Conservation (phyloP, 768 basidiomycete species). For the Cytidiella melzeri region DNA sequence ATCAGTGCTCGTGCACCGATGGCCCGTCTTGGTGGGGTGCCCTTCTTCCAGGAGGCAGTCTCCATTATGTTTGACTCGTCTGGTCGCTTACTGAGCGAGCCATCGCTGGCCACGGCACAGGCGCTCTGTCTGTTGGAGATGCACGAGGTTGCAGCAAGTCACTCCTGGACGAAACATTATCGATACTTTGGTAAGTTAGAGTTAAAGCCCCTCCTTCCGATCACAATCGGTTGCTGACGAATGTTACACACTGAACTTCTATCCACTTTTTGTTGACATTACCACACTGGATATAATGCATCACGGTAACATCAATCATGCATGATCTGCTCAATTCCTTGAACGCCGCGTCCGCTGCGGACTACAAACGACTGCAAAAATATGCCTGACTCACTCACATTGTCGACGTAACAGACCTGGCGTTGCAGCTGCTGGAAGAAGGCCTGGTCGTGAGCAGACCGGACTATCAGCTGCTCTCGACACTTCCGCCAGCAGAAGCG, state of each 20-base stretch:
- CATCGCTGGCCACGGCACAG: slow-evolving; percentile 68
- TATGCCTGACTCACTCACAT: too few relatives aligned
- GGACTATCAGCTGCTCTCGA: slow-evolving; percentile 54
- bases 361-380: too few relatives aligned
- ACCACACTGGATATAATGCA: not conserved
- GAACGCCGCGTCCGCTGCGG: too few relatives aligned
- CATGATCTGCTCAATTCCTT: too few relatives aligned
- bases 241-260: not conserved
- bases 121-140: slow-evolving; percentile 68
- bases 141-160: slow-evolving; percentile 36
- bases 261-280: not conserved
- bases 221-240: slow-evolving; percentile 11
- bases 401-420: slow-evolving; percentile 39
- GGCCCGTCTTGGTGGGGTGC: slow-evolving; percentile 27
- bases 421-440: slow-evolving; percentile 62
- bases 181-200: slow-evolving; percentile 41
- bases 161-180: slow-evolving; percentile 26
- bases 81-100: slow-evolving; percentile 55
- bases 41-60: slow-evolving; percentile 52
- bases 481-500: slow-evolving; percentile 43
- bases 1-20: slow-evolving; percentile 52
- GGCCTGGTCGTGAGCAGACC: slow-evolving; percentile 59
- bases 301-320: too few relatives aligned
- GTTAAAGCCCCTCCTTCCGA: slow-evolving; percentile 5
- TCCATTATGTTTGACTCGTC: slow-evolving; percentile 67